phyloP scores from a whole-genome alignment of 352 stramenopile genomes.

The Globisporangium yorkense region DNA sequence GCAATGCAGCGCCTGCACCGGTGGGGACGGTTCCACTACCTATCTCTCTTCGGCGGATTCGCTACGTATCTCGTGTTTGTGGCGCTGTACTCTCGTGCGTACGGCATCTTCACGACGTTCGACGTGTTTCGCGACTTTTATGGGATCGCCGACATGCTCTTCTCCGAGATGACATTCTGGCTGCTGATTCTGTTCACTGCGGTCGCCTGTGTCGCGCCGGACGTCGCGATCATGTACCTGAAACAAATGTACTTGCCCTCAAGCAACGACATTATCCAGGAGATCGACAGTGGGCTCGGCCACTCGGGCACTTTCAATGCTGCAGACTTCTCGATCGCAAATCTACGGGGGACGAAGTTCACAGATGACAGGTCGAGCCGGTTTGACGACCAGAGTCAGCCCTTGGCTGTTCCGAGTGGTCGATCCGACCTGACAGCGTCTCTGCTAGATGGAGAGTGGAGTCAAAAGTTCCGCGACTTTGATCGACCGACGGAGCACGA shows the following conservation, averaged over 20 bases:
- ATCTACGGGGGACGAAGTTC: conserved; percentile 11
- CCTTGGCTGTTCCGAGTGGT: conserved; percentile 8
- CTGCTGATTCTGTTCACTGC: conserved; percentile 56
- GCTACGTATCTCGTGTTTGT: conserved; percentile 69
- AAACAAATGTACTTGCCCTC: conserved; percentile 82
- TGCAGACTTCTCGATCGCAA: conserved; percentile 15
- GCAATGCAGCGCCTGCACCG: conserved; percentile 73
- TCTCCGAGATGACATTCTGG: conserved; percentile 53
- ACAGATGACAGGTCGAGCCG: conserved; percentile 20
- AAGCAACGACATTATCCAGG: conserved; percentile 79
- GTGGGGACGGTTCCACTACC: conserved; percentile 73
- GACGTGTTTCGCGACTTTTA: conserved; percentile 76
- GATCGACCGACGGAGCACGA: conserved; percentile 71
- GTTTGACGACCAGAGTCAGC: conserved; percentile 26
- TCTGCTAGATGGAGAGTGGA: conserved; percentile 70
- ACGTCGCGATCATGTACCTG: conserved; percentile 68
- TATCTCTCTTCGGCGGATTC: conserved; percentile 60
- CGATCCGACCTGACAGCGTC: conserved; percentile 40
- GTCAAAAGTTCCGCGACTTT: conserved; percentile 76
- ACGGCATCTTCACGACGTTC: conserved; percentile 51
- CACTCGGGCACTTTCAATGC: conserved; percentile 15
- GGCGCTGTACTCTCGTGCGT: conserved; percentile 53
- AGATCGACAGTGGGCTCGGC: conserved; percentile 71
- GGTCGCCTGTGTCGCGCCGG: conserved; percentile 49
- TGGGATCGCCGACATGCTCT: conserved; percentile 54